Base-by-base conservation (phyloP, 2,329 filamentous ascomycete genomes). In the Pestalotiopsis sp. region DNA sequence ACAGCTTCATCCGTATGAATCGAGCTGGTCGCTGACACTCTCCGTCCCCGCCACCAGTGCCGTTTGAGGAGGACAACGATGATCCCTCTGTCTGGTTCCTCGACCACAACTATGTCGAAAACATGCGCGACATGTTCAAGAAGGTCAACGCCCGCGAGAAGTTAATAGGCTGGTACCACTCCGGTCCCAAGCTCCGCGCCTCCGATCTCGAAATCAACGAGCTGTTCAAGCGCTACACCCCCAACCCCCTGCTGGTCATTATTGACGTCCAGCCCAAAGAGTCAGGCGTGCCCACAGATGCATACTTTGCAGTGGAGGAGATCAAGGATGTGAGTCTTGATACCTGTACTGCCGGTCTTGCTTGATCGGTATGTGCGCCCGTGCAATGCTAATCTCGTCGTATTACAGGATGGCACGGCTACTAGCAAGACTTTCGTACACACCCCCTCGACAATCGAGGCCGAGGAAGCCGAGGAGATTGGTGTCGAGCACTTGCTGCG, bases 121-220 rank as follows among this genome's bases (percentile, higher is more conserved):
- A 92, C 76, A 99, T 99, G 96, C 97, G 96, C 84, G 96, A 98
- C 83, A 99, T 99, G 96, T 99, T 99, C 89, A 99, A 99, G 87
- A 98, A 98, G 85, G 95, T 99, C 87, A 99, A 99, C 85, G 96
- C 96, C 71, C 88, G 94, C 72, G 96, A 99, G 86, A 98, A 98
- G 90, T 89, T 99, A 81, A 97, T 99, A 87, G 96, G 96, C 78
- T 99, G 96, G 96, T 99, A 99, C 83, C 96, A 99, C 84, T 97
- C 96, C 23, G 96, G 96, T 57, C 96, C 96, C 52, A 99, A 98
- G 87, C 87, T 99, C 78, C 91, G 96, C 79, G 95, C 95, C 68
- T 98, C 96, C 61, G 96, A 99, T 86, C 85, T 99, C 74, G 94
- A 98, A 85, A 97, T 99, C 91, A 99, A 99, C 84, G 96, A 99